These are phyloP conservation scores for Aspergillus mulundensis DNA, from an alignment of 495 filamentous ascomycete species.

Conservation along the genomic window DNA sequence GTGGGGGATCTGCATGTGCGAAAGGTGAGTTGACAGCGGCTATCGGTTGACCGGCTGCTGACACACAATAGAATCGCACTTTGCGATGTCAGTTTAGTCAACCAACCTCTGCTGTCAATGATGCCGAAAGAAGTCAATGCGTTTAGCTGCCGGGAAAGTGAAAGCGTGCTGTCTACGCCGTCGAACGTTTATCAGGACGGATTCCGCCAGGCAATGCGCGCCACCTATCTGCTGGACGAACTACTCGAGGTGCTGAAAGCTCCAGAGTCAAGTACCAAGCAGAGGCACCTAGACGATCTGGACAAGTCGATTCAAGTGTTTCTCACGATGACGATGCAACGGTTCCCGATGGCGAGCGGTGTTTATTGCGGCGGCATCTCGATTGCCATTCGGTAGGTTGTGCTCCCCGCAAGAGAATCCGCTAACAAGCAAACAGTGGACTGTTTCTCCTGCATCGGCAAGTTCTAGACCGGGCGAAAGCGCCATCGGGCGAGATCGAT, in stretches of 20 bases:
- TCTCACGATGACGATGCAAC: constrained; percentile 23
- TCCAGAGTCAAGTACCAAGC: constrained; percentile 16
- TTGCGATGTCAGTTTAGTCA: not conserved
- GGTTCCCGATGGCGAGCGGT: constrained; percentile 11
- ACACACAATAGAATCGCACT: not conserved
- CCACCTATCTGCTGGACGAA: constrained; percentile 28
- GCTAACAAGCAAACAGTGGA: not conserved
- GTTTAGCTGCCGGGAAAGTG: not conserved
- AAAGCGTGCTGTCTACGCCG: not conserved
- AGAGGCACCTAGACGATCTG: constrained; percentile 13
- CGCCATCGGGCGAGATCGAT: not conserved
- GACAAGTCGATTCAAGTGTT: constrained; percentile 19
- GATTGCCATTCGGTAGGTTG: constrained; percentile 26
- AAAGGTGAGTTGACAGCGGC: constrained; percentile 17
- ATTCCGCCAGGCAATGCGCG: constrained; percentile 30
- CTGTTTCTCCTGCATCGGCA: constrained; percentile 3
- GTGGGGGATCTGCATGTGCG: constrained; percentile 29
- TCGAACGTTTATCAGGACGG: constrained; percentile 5
- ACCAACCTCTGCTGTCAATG: not conserved
- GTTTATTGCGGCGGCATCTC: constrained; percentile 27
- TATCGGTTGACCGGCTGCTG: not conserved
- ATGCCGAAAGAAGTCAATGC: not conserved
- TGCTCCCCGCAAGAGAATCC: constrained; percentile 5
- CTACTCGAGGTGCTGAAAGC: constrained; percentile 15
- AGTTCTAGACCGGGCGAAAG: not conserved